Percentiles rank a stretch among this genome's conserved stretches.
These are phyloP conservation scores for Reutealis trisperma DNA, from an alignment of 345 rosid species.

Conservation along the genomic window DNA sequence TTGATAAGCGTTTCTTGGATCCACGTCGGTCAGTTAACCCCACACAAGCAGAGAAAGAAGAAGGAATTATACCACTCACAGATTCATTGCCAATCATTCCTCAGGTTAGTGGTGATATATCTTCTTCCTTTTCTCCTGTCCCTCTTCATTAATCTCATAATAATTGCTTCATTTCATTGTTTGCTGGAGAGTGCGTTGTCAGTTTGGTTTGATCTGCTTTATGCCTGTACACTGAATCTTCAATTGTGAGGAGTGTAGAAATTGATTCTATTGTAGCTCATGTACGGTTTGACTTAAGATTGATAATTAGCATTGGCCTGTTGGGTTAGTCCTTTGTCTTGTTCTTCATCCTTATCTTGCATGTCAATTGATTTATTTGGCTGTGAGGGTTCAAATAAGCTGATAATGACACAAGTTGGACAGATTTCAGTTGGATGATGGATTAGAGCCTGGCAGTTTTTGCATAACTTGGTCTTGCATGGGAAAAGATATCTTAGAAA, in stretches of 20 bases:
- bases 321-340: too few relatives aligned
- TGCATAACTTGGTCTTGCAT: neutral
- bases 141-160: neutral
- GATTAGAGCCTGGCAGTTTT: neutral
- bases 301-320: too few relatives aligned
- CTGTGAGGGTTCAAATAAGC: neutral
- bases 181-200: neutral
- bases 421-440: neutral
- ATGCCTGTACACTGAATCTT: neutral
- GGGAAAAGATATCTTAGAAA: neutral
- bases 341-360: too few relatives aligned
- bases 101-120: constrained; percentile 58
- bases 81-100: constrained; percentile 91
- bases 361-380: neutral
- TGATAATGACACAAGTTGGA: neutral
- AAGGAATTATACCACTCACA: constrained; percentile 88
- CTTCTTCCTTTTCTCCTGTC: neutral
- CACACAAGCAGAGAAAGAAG: constrained; percentile 96
- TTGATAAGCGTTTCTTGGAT: constrained; percentile 92
- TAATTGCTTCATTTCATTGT: neutral
- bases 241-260: neutral
- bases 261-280: neutral
- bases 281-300: too few relatives aligned
- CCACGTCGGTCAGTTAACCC: constrained; percentile 94
- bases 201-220: neutral